Base-by-base conservation (phyloP, 2,329 filamentous ascomycete species). In the Plectosphaerella sp. region DNA sequence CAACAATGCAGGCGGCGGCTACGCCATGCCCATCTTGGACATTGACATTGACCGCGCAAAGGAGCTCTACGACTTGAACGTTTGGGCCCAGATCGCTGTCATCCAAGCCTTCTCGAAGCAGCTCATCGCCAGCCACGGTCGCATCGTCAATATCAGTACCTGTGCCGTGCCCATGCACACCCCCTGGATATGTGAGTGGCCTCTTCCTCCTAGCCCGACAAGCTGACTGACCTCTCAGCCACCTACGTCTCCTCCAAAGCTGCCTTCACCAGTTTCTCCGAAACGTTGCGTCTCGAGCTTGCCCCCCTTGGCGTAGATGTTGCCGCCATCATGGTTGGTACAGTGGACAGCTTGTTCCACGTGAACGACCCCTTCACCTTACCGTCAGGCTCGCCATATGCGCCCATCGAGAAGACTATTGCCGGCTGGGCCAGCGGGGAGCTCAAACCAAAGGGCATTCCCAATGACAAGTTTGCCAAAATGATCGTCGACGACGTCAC, bases 1-100 rank as follows among this genome's bases (percentile, higher is more conserved):
- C 24, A 68, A 68, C 39, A 68, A 68, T 55, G 64, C 65, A 3
- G 62, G 61, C 2, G 49, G 52, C n/a, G 58, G 55, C 24, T 64
- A 64, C 49, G 57, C 56, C 1, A 62, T 62, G 58, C 64, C 66
- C 11, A 57, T 62, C 11, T 52, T 67, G 3, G 67, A 70, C 49
- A 54, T 61, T 22, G 57, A 64, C 7, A 52, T 67, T 1, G 57
- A 57, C 2, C 45, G 50, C n/a, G 62, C 61, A 1, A 58, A 61
- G 36, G 50, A 56, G 0, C 51, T 66, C 3, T 66, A 64, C 28
- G 62, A 68, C 20, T 52, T 59, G 7, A 69, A 69, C 22, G 53
- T 69, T 33, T 67, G 64, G 57, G 62, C 59, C 4, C 56, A 59
- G 1, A 54, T 69, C 47, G 55, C 59, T 20, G 60, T 63, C 12